A percentile compares a stretch with the other conserved stretches of the same genome.
Conservation (phyloP, 2,329 filamentous ascomycete genomes). For the Pseudogymnoascus sp. region DNA sequence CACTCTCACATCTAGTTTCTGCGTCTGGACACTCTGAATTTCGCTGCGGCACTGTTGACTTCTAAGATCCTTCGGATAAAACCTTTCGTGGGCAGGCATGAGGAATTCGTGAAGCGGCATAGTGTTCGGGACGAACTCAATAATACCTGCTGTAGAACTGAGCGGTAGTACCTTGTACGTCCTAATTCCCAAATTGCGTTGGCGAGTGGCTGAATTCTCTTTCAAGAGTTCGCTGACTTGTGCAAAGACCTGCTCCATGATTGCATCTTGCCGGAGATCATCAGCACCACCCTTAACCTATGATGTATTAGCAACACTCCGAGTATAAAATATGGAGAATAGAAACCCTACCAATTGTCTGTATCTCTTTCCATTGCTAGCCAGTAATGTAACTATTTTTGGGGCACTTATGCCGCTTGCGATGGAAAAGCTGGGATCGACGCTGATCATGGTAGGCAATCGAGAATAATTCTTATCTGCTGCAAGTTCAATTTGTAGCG, state of each 20-base stretch:
- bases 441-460: conserved; percentile 64
- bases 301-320: conserved; percentile 18
- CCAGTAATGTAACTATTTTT: conserved; percentile 81
- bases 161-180: conserved; percentile 96
- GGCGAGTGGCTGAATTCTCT: conserved; percentile 76
- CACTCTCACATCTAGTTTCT: conserved; percentile 62
- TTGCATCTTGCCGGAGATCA: conserved; percentile 92
- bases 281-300: conserved; percentile 90
- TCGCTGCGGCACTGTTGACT: conserved; percentile 67
- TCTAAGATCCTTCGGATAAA: conserved; percentile 78
- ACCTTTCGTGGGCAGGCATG: conserved; percentile 79
- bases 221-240: conserved; percentile 87
- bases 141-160: conserved; percentile 76
- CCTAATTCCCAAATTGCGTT: conserved; percentile 80
- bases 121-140: conserved; percentile 94
- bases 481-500: conserved; percentile 72
- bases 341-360: conserved; percentile 63
- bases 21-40: conserved; percentile 64
- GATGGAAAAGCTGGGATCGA: conserved; percentile 71
- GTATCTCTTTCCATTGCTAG: conserved; percentile 68
- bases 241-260: conserved; percentile 98
- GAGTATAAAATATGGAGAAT: conserved; percentile 12
- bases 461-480: conserved; percentile 65
- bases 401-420: conserved; percentile 86
- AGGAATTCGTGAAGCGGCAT: conserved; percentile 87